Percentiles rank a stretch among this genome's conserved stretches.
These are phyloP conservation scores for Hypoxylon fragiforme DNA, from an alignment of 495 filamentous ascomycete genomes.

Conservation along the genomic window DNA sequence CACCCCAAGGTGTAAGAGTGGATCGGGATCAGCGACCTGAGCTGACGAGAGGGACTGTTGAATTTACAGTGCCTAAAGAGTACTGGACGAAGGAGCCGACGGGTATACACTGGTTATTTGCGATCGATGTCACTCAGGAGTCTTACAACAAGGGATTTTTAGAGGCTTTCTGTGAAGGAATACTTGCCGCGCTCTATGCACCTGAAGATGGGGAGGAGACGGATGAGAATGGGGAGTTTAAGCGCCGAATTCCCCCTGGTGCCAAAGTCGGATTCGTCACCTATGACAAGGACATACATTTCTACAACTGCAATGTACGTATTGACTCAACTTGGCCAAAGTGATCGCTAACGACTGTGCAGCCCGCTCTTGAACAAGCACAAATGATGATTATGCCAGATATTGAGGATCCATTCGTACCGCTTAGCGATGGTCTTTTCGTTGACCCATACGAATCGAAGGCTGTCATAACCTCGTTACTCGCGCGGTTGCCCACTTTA, in stretches of 20 bases:
- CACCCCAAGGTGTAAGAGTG: conserved; percentile 81
- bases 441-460: conserved; percentile 94
- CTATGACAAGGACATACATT: conserved; percentile 93
- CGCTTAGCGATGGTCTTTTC: conserved; percentile 87
- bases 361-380: conserved; percentile 79
- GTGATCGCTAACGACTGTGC: conserved; percentile 10
- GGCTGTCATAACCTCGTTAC: conserved; percentile 79
- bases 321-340: background rate
- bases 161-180: conserved; percentile 89
- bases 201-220: conserved; percentile 54
- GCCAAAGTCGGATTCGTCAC: conserved; percentile 94
- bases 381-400: conserved; percentile 99
- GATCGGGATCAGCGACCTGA: conserved; percentile 91
- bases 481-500: conserved; percentile 76
- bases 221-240: conserved; percentile 60
- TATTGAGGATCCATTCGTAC: conserved; percentile 95
- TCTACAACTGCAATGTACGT: conserved; percentile 88
- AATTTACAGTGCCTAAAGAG: conserved; percentile 96
- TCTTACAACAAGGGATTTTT: conserved; percentile 85
- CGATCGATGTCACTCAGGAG: conserved; percentile 91
- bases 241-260: conserved; percentile 68
- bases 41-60: conserved; percentile 85
- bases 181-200: conserved; percentile 81
- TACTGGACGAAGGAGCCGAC: conserved; percentile 97
- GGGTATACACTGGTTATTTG: conserved; percentile 82